Evolutionary conservation across 441 rosid species (phyloP).

Genomic region (Croton laevigatus): DNA sequence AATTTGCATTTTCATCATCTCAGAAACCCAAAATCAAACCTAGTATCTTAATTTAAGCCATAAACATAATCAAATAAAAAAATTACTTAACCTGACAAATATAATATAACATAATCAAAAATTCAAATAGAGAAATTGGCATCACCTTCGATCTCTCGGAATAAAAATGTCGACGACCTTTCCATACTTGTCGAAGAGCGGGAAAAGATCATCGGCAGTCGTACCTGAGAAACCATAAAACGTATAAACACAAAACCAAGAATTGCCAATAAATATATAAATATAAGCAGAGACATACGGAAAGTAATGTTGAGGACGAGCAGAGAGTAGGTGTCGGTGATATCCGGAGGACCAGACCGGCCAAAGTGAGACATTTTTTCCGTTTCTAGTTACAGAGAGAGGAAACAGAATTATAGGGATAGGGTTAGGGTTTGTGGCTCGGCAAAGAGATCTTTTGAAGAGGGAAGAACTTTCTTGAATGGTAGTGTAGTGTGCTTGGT

Average conservation of each 20-base stretch:
- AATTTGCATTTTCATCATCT: too few relatives aligned
- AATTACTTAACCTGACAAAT: not conserved
- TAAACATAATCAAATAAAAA: not conserved
- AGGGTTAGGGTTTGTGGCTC: conserved; percentile 32
- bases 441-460: not conserved
- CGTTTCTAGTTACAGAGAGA: conserved; percentile 10
- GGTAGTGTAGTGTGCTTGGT: not conserved
- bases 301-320: conserved; percentile 96
- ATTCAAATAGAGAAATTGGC: too few relatives aligned
- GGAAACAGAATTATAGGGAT: not conserved
- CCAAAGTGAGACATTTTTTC: conserved; percentile 89
- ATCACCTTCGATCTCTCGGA: conserved; percentile 60
- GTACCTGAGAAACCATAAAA: conserved; percentile 40
- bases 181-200: conserved; percentile 70
- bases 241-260: not conserved
- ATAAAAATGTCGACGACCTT: conserved; percentile 73
- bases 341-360: conserved; percentile 96
- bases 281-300: conserved; percentile 39
- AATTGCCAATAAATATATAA: not conserved
- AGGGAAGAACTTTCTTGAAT: not conserved
- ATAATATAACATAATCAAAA: not conserved
- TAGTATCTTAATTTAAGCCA: not conserved
- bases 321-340: conserved; percentile 86
- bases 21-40: too few relatives aligned
- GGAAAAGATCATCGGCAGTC: conserved; percentile 68